Conservation (phyloP, 805 yeast genomes). For the Yamadazyma endophytica region DNA sequence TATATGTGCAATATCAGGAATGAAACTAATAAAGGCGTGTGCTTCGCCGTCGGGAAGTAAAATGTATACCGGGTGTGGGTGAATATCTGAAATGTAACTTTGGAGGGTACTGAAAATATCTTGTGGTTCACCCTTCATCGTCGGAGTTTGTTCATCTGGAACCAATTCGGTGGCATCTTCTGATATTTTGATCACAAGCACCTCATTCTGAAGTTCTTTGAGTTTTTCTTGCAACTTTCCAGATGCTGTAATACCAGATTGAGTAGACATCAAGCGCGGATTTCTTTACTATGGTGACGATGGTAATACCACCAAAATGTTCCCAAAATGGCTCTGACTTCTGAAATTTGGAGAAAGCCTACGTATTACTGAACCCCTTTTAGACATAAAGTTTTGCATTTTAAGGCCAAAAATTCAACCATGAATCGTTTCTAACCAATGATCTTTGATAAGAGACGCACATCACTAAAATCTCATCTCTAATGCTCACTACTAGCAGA, state of each 20-base stretch:
- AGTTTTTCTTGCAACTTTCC: constrained; percentile 25
- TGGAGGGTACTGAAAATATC: constrained; percentile 17
- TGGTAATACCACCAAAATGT: no score
- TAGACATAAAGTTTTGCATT: no score
- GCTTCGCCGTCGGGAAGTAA: constrained; percentile 17
- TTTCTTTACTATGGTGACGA: no score
- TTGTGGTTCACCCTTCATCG: constrained; percentile 10
- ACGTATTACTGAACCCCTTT: no score
- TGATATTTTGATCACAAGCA: constrained; percentile 29
- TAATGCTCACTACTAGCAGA: no score
- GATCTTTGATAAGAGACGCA: no score
- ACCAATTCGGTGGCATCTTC: constrained; percentile 30
- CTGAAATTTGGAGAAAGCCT: no score
- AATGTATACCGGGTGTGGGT: constrained; percentile 36
- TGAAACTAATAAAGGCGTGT: constrained; percentile 66
- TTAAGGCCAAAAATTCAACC: no score
- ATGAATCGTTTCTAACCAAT: no score
- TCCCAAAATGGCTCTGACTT: no score
- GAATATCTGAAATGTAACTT: constrained; percentile 16
- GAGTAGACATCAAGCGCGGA: no score
- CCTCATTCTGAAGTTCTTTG: constrained; percentile 16
- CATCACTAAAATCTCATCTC: no score
- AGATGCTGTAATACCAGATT: constrained; percentile 39
- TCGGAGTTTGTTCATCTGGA: constrained; percentile 20
- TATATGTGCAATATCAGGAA: constrained; percentile 82